Evolutionary conservation across 2,329 filamentous ascomycete genomes (phyloP).

Genomic region (Podosphaera fusca): DNA sequence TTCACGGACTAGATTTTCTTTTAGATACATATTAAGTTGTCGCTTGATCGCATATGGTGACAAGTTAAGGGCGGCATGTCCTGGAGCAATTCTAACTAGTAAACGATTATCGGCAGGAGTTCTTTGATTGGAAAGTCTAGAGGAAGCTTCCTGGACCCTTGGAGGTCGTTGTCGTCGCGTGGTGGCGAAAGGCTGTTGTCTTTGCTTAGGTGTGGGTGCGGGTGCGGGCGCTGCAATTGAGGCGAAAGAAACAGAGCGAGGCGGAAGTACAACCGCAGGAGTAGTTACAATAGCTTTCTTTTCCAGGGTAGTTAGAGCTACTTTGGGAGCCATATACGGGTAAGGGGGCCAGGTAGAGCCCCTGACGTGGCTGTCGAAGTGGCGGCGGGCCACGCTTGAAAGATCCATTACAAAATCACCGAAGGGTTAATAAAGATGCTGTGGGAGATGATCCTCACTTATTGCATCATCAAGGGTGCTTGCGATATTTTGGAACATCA

Average conservation of each 20-base stretch:
- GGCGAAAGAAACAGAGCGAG: not conserved
- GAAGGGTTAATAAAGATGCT: not conserved
- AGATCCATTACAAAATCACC: not conserved
- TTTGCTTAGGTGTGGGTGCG: too few species aligned
- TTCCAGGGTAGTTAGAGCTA: too few species aligned
- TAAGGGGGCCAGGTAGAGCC: too few species aligned
- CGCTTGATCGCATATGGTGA: not conserved
- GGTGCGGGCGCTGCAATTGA: too few species aligned
- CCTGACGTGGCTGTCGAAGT: not conserved
- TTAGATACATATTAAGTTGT: not conserved
- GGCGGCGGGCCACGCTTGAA: not conserved
- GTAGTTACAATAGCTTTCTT: not conserved
- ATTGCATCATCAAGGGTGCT: too few species aligned
- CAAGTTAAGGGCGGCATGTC: too few species aligned
- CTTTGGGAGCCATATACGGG: too few species aligned
- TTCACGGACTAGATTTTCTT: too few species aligned
- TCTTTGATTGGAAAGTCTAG: not conserved
- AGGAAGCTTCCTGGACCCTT: not conserved
- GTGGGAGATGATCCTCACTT: too few species aligned
- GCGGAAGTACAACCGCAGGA: not conserved
- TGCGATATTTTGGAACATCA: too few species aligned
- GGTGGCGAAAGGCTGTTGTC: not conserved
- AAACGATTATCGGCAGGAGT: not conserved
- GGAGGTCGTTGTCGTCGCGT: not conserved
- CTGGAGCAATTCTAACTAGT: too few species aligned